Conservation (phyloP, 225 moss, liverwort and hornwort genomes). For the Marchantia polymorpha region DNA sequence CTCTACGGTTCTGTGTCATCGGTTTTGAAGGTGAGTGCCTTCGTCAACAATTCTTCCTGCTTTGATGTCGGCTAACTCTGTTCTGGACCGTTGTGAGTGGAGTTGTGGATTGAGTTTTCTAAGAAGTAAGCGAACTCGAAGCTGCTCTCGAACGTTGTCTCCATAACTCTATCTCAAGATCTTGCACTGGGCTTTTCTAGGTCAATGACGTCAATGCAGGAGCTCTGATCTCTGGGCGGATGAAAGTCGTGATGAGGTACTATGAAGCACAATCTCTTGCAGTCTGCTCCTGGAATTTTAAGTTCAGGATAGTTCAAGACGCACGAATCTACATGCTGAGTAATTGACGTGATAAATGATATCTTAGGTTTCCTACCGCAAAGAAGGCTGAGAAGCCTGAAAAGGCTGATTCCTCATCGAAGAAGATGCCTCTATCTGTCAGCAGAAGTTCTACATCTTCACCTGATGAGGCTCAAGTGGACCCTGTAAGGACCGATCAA, state of each 20-base stretch:
- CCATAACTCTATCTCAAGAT: not conserved
- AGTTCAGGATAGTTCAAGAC: not conserved
- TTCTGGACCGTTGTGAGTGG: too few relatives aligned
- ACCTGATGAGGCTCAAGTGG: conserved; percentile 57
- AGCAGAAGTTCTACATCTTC: conserved; percentile 30
- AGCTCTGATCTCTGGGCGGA: conserved; percentile 53
- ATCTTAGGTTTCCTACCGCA: conserved; percentile 69
- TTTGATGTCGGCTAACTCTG: not conserved
- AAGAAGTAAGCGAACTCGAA: too few relatives aligned
- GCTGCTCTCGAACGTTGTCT: too few relatives aligned
- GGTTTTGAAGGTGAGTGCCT: conserved; percentile 62
- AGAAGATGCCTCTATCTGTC: conserved; percentile 52
- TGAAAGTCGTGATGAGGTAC: conserved; percentile 73
- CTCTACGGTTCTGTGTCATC: conserved; percentile 77
- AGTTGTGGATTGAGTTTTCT: too few relatives aligned
- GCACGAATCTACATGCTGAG: not conserved
- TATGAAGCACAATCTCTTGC: not conserved
- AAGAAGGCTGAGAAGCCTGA: conserved; percentile 70
- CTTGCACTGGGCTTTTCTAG: conserved; percentile 26
- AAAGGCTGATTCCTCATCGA: conserved; percentile 52
- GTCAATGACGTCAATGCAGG: conserved; percentile 61
- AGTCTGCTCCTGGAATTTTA: not conserved
- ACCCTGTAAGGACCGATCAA: conserved; percentile 41
- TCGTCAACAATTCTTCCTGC: not conserved
- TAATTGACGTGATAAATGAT: not conserved